These are phyloP conservation scores for Echinosphaeria canescens DNA, from an alignment of 2,329 filamentous ascomycete genomes.

Conservation along the genomic window DNA sequence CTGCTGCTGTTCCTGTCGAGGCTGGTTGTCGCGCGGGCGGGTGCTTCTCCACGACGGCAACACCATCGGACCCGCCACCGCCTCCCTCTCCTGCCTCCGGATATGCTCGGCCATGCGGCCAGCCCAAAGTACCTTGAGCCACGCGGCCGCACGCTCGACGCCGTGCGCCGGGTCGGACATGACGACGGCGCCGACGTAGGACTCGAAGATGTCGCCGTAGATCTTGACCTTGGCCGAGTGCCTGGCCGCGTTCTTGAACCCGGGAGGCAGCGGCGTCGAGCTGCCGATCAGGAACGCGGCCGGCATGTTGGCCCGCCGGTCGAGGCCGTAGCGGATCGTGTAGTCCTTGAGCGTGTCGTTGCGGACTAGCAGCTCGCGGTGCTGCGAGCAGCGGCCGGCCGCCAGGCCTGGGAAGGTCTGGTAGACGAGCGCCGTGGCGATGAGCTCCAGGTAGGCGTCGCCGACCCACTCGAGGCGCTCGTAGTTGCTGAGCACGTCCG, in stretches of 20 bases:
- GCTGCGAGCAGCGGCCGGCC: slow-evolving; percentile 48
- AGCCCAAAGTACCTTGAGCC: slow-evolving; percentile 59
- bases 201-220: slow-evolving; percentile 74
- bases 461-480: slow-evolving; percentile 79
- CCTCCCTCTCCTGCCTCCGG: slow-evolving; percentile 17
- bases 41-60: too few relatives aligned
- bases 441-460: slow-evolving; percentile 65
- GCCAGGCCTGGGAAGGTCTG: slow-evolving; percentile 33
- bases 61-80: too few relatives aligned
- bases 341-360: slow-evolving; percentile 59
- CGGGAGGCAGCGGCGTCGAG: too few relatives aligned
- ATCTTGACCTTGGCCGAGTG: slow-evolving; percentile 35
- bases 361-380: slow-evolving; percentile 61
- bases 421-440: slow-evolving; percentile 56
- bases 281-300: too few relatives aligned
- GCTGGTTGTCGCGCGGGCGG: too few relatives aligned
- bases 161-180: slow-evolving; percentile 43
- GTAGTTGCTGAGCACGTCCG: slow-evolving; percentile 27
- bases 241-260: too few relatives aligned
- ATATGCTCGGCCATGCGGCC: slow-evolving; percentile 36
- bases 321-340: slow-evolving; percentile 47
- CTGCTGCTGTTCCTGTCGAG: too few relatives aligned
- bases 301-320: slow-evolving; percentile 37
- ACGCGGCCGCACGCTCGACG: slow-evolving; percentile 35
- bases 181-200: slow-evolving; percentile 66